These are phyloP conservation scores for Mycena sp. DNA, from an alignment of 1,284 basidiomycete species.

Conservation along the genomic window DNA sequence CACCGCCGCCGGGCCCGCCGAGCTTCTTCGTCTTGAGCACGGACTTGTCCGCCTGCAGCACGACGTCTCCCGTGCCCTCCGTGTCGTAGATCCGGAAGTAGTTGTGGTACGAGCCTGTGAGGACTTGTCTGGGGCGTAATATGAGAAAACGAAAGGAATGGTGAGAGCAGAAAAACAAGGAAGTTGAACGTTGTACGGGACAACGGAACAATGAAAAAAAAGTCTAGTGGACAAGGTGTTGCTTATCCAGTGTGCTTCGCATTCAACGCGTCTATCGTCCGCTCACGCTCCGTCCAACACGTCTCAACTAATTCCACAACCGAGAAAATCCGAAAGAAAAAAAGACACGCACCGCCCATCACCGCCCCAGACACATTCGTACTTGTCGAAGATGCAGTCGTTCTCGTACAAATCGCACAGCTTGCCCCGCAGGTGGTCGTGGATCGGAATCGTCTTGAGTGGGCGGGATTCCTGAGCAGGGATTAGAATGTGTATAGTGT, in stretches of 20 bases:
- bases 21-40: slow-evolving; percentile 99
- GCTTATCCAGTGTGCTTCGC: no score
- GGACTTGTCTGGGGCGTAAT: slow-evolving; percentile 73
- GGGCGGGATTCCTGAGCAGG: slow-evolving; percentile 96
- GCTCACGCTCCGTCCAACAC: no score
- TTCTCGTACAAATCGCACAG: slow-evolving; percentile 99
- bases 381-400: slow-evolving; percentile 99
- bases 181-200: no score
- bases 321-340: neutral
- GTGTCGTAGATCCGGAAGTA: slow-evolving; percentile 99
- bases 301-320: no score
- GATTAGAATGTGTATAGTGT: no score
- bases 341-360: slow-evolving; percentile 78
- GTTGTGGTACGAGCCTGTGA: slow-evolving; percentile 99
- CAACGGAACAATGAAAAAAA: no score
- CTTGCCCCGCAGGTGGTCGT: slow-evolving; percentile 96
- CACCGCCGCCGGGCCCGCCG: slow-evolving; percentile 72
- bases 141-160: neutral
- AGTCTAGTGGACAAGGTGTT: no score
- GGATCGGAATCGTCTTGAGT: slow-evolving; percentile 97
- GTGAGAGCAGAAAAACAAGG: no score
- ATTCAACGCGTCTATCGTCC: no score
- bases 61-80: slow-evolving; percentile 85
- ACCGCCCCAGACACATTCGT: slow-evolving; percentile 96
- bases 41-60: slow-evolving; percentile 99